A percentile compares a stretch with the other conserved stretches of the same genome.
phyloP scores from a whole-genome alignment of 108 stramenopile species.

The Chaetoceros muelleri region DNA sequence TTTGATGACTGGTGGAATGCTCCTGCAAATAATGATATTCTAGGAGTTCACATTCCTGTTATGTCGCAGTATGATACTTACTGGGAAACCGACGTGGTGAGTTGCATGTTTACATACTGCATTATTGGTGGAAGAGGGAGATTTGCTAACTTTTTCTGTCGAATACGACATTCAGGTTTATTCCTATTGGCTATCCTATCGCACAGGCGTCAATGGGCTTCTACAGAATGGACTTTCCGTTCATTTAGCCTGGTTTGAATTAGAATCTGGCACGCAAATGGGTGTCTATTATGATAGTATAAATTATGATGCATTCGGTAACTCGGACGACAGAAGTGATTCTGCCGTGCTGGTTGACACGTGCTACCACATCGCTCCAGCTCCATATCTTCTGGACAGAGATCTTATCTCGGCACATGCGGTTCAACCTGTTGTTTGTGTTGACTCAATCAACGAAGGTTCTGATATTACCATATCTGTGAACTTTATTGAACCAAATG shows the following conservation, averaged over 20 bases:
- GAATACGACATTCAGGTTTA: too few species aligned
- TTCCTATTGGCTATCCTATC: conserved; percentile 5
- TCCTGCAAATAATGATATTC: background rate
- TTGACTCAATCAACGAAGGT: background rate
- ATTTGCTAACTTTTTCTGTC: too few species aligned
- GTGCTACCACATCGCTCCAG: conserved; percentile 1
- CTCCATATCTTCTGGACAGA: background rate
- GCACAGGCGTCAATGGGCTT: background rate
- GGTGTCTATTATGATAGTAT: background rate
- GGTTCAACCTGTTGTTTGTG: conserved; percentile 2
- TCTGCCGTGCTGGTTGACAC: background rate
- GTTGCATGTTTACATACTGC: too few species aligned
- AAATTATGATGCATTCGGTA: background rate
- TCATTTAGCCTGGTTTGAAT: background rate
- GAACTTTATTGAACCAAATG: background rate
- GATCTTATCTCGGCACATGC: background rate
- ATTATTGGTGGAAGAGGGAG: background rate
- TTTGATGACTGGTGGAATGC: background rate
- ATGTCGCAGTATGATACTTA: background rate
- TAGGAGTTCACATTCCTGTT: conserved; percentile 1
- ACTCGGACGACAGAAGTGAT: background rate
- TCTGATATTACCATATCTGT: conserved; percentile 2
- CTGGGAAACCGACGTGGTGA: background rate
- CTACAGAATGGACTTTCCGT: background rate
- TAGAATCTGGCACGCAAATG: background rate